Evolutionary conservation across 2,329 filamentous ascomycete genomes (phyloP), one percentile per base, ranked within the genome.

Genomic region (Alternaria alternata): DNA sequence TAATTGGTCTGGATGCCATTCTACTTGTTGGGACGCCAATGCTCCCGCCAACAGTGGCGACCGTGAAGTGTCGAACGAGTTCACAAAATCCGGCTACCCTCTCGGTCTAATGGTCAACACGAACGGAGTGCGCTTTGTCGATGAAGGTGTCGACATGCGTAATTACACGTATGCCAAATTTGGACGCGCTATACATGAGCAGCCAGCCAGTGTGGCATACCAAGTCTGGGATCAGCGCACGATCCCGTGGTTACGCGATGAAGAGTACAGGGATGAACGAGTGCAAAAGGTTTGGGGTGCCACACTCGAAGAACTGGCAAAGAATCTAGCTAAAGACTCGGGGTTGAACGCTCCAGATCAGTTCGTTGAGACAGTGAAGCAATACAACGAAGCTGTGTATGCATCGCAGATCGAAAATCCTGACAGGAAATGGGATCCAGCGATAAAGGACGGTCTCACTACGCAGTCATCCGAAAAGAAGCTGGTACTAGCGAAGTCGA

Each of bases 91-190:
- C 0, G 89, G 88, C 1, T 91, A 91, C 65, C 88, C 89, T 0
- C 79, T 91, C 0, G 89, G 88, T 0, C 65, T 91, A 12, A 90
- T 89, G 84, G 58, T 91, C 16, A 91, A 91, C 66, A 73, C 75
- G 0, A 68, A 83, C 0, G 89, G 88, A 0, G 69, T 83, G 42
- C 80, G 89, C 1, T 91, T 91, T 67, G 87, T 91, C 0, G 88
- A 91, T 65, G 89, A 91, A 69, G 89, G 88, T 0, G 67, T 86
- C 8, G 88, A 91, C 65, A 73, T 90, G 64, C 80, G 88, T 3
- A 91, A 91, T 69, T 90, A 86, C 68, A 91, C 88, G 0, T 91
- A 91, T 66, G 89, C 88, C 26, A 85, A 85, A 65, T 89, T 90
- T 66, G 88, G 89, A 0, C 78, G 82, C 14, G 87, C 84, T 9